These are phyloP conservation scores for Leccinum pallidistipes DNA, from an alignment of 1,284 basidiomycete species.

Conservation along the genomic window DNA sequence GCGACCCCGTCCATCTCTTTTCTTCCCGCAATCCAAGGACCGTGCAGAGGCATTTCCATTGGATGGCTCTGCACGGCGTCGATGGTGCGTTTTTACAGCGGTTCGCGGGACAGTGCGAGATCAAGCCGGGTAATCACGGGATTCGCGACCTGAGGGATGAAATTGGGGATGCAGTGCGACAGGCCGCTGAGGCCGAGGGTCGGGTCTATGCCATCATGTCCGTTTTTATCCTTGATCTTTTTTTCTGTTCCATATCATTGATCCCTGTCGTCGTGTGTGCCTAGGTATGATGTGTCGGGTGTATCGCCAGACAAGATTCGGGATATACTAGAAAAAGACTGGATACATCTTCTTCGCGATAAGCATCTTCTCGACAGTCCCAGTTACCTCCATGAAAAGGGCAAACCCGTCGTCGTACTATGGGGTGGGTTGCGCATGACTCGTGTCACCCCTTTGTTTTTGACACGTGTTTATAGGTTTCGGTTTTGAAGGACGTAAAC, in stretches of 20 bases:
- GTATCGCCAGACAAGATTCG: too few relatives aligned
- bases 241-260: neutral
- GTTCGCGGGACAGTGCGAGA: slow-evolving; percentile 64
- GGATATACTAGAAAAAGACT: too few relatives aligned
- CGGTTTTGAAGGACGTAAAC: slow-evolving; percentile 61
- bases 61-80: slow-evolving; percentile 78
- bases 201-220: slow-evolving; percentile 79
- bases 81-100: slow-evolving; percentile 79
- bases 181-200: slow-evolving; percentile 73
- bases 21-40: slow-evolving; percentile 74
- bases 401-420: slow-evolving; percentile 63
- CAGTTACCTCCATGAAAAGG: slow-evolving; percentile 66
- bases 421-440: slow-evolving; percentile 49
- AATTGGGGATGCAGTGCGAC: slow-evolving; percentile 63
- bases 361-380: slow-evolving; percentile 58
- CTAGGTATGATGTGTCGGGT: too few relatives aligned
- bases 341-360: too few relatives aligned
- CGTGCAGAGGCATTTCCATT: slow-evolving; percentile 72
- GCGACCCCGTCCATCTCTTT: slow-evolving; percentile 65
- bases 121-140: slow-evolving; percentile 52
- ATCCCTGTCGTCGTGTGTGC: too few relatives aligned
- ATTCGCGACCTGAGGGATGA: slow-evolving; percentile 66
- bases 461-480: slow-evolving; percentile 45
- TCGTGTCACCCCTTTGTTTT: neutral
- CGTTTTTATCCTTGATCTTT: slow-evolving; percentile 25